A percentile compares a stretch with the other conserved stretches of the same genome.
These are phyloP conservation scores for Schizosaccharomyces versatilis DNA, from an alignment of 1,139 yeast species.

Conservation along the genomic window DNA sequence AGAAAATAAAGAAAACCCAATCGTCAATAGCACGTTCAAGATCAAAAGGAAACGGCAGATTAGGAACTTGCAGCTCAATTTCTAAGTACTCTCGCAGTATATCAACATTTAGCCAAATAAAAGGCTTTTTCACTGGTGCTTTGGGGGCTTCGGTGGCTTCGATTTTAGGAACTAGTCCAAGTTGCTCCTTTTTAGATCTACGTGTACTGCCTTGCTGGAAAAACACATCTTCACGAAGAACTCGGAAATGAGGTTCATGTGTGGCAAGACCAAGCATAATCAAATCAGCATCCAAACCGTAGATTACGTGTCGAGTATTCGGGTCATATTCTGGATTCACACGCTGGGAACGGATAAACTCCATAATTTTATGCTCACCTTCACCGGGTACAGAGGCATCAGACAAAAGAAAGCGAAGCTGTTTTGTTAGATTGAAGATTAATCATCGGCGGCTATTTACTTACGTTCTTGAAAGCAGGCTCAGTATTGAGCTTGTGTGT, in stretches of 20 bases:
- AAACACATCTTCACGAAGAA: conserved; percentile 88
- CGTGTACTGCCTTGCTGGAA: conserved; percentile 29
- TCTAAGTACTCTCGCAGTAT: conserved; percentile 73
- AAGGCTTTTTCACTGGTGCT: conserved; percentile 55
- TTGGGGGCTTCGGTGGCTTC: conserved; percentile 33
- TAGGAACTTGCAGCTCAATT: conserved; percentile 53
- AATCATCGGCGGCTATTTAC: not conserved
- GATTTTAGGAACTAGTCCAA: conserved; percentile 17
- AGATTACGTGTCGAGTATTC: conserved; percentile 81
- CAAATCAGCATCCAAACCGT: conserved; percentile 93
- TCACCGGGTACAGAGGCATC: conserved; percentile 99
- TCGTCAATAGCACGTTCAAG: conserved; percentile 91
- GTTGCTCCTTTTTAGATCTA: conserved; percentile 17
- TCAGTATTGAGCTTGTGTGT: conserved; percentile 79
- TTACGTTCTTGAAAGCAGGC: conserved; percentile 58
- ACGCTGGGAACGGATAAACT: conserved; percentile 65
- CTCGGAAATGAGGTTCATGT: conserved; percentile 90
- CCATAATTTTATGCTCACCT: conserved; percentile 88
- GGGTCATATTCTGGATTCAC: conserved; percentile 56
- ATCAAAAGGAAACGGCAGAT: conserved; percentile 55
- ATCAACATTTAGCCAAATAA: conserved; percentile 80
- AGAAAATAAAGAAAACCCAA: conserved; percentile 97
- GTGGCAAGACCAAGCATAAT: conserved; percentile 91
- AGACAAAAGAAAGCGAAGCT: conserved; percentile 46
- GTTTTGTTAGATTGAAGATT: conserved; percentile 17